Base-by-base conservation (phyloP, 2,329 filamentous ascomycete species). In the Trichoderma pleuroti region DNA sequence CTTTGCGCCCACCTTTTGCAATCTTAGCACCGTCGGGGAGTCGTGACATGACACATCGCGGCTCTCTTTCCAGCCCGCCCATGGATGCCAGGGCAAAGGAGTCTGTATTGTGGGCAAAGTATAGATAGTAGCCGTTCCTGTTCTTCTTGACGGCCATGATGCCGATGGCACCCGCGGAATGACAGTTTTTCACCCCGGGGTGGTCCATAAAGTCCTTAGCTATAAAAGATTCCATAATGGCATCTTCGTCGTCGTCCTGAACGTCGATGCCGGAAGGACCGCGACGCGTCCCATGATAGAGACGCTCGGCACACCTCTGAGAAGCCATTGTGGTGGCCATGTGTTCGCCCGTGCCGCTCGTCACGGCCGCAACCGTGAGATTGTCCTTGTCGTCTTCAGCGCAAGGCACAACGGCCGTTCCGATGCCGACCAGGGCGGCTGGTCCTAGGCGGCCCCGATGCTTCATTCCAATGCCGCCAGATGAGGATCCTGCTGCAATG, bases 391-490 rank as follows among this genome's bases (percentile, higher is more conserved):
- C 94, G 34, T 88, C 86, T 2, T 87, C 84, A 72, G 94, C 89
- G 30, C 86, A 84, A 2, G 95, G 95, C n/a, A 98, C 88, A 32
- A 99, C 91, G 42, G 93, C 92, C 24, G 94, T 95, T 70, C 96
- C 96, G 67, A 98, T 89, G 9, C 96, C 95, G 16, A 98, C 93
- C 18, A 99, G 86, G 24, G 96, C 96, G 39, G 96, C 97, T 36
- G 96, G 96, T 0, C 96, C 97, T 73, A 97, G 88, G 42, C 96
- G 91, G 7, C 96, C 97, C 72, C 90, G 89, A 80, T 97, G 94
- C 79, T 99, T 99, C 95, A 99, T 98, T 32, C 96, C 95, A 78
- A 99, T 99, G 1, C 96, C 96, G 7, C 96, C 96, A 18, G 97
- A 99, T 2, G 96, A 99, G 2, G 96, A 97, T 18, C 92, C 96